phyloP scores from a whole-genome alignment of 495 filamentous ascomycete genomes.

The Hypoxylon rickii region DNA sequence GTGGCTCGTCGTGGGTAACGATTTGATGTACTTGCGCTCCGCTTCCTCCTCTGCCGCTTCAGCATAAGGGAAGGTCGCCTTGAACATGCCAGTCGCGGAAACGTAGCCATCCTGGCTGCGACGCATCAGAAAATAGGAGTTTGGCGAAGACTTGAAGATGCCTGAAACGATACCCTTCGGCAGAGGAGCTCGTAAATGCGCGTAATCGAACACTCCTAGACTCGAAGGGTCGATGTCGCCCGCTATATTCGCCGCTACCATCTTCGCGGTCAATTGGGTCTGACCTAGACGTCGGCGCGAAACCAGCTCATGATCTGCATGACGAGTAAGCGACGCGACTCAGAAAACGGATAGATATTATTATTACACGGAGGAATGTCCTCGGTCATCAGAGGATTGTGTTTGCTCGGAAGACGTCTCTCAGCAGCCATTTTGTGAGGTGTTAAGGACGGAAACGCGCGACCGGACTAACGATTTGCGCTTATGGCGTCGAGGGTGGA shows the following conservation, averaged over 20 bases:
- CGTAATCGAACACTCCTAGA: slow-evolving; percentile 90
- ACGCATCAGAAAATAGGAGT: slow-evolving; percentile 97
- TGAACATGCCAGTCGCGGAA: slow-evolving; percentile 99
- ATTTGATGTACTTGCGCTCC: slow-evolving; percentile 87
- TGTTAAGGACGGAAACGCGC: slow-evolving; percentile 27
- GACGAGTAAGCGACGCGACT: slow-evolving; percentile 40
- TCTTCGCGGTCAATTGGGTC: slow-evolving; percentile 84
- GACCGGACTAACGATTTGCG: slow-evolving; percentile 31
- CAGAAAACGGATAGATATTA: not conserved
- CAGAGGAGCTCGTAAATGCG: slow-evolving; percentile 87
- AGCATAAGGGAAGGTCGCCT: slow-evolving; percentile 95
- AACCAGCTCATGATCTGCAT: slow-evolving; percentile 79
- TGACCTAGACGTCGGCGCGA: slow-evolving; percentile 85
- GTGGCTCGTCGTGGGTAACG: slow-evolving; percentile 72
- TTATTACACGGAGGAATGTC: slow-evolving; percentile 67
- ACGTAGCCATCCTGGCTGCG: slow-evolving; percentile 93
- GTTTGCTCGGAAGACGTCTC: slow-evolving; percentile 67
- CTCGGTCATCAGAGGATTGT: slow-evolving; percentile 78
- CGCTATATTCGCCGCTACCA: slow-evolving; percentile 64
- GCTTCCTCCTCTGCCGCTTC: slow-evolving; percentile 78
- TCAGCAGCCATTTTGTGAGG: slow-evolving; percentile 57
- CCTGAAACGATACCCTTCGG: slow-evolving; percentile 88
- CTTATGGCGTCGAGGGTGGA: slow-evolving; percentile 3
- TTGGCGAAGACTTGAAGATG: slow-evolving; percentile 84
- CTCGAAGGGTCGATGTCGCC: slow-evolving; percentile 70